Base-by-base conservation (phyloP, 108 stramenopile species). In the Cyclotella atomus region DNA sequence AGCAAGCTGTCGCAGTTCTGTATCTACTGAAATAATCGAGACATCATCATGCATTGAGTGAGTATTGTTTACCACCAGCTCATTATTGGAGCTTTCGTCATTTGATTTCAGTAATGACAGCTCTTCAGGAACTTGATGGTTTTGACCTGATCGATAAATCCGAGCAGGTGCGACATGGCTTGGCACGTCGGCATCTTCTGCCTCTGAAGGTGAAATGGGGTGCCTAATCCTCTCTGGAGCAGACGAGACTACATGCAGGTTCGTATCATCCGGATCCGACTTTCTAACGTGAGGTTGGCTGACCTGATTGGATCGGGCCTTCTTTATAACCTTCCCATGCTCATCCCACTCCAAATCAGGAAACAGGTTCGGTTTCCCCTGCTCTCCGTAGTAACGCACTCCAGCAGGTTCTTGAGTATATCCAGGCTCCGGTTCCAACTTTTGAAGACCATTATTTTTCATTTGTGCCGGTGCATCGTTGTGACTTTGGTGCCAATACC, bases 11-110 rank as follows among this genome's bases (percentile, higher is more conserved):
- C 69, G 68, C 38, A 81, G 44, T 25, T 57, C 73, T 17, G 73
- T 74, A 49, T 70, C 80, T 20, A 74, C 80, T 21, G 80, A 81
- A 25, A 81, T 66, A 2, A 75, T 63, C 9, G 80, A 81, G 33
- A 75, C 68, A 19, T 65, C 71, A 44, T 80, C 79, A 32, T 33
- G 35, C 27, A 65, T 63, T n/a, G 27, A 28, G n/a, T 32, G 46
- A 8, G 0, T 38, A 17, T 50, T 59, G 28, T 53, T 21, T 1
- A 35, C 33, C 19, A n/a, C n/a, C n/a, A n/a, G n/a, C n/a, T n/a
- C n/a, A n/a, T n/a, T n/a, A n/a, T n/a, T n/a, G n/a, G 38, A 41
- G 12, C 38, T 41, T 41, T 12, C 38, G 12, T 12, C 12, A 12
- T 41, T 9, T 9, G 38, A 41, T 7, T 12, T 12, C 7, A 41